Evolutionary conservation across 2,329 filamentous ascomycete species (phyloP).

Genomic region (Cadophora malorum): DNA sequence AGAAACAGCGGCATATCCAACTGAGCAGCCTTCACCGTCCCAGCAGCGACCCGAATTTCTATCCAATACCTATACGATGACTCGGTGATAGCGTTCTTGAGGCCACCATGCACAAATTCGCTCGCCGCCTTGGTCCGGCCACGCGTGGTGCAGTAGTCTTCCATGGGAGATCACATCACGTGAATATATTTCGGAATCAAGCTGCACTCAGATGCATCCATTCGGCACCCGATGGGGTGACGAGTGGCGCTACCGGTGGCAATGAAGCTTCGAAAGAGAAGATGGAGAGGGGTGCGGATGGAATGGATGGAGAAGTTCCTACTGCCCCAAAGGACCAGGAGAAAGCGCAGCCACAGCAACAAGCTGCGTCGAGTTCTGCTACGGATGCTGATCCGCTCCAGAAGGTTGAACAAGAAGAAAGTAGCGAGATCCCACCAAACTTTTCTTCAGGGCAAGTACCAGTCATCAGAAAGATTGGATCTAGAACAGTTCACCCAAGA

Average conservation of each 20-base stretch:
- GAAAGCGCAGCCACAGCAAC: background rate
- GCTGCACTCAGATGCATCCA: slow-evolving; percentile 1
- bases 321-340: background rate
- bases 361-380: background rate
- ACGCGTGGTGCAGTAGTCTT: background rate
- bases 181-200: background rate
- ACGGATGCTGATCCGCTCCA: background rate
- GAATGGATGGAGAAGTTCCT: background rate
- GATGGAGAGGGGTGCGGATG: too few species aligned
- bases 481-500: too few species aligned
- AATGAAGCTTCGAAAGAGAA: background rate
- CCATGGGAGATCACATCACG: background rate
- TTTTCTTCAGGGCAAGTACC: too few species aligned
- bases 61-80: background rate
- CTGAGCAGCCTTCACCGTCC: background rate
- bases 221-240: background rate
- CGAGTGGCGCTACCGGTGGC: background rate
- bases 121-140: background rate
- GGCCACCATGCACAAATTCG: background rate
- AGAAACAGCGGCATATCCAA: background rate
- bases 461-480: too few species aligned
- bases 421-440: too few species aligned
- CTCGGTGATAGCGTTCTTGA: background rate
- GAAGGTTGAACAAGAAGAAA: too few species aligned
- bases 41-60: background rate